phyloP scores from a whole-genome alignment of 257 asterid genomes.

The Prunella vulgaris region DNA sequence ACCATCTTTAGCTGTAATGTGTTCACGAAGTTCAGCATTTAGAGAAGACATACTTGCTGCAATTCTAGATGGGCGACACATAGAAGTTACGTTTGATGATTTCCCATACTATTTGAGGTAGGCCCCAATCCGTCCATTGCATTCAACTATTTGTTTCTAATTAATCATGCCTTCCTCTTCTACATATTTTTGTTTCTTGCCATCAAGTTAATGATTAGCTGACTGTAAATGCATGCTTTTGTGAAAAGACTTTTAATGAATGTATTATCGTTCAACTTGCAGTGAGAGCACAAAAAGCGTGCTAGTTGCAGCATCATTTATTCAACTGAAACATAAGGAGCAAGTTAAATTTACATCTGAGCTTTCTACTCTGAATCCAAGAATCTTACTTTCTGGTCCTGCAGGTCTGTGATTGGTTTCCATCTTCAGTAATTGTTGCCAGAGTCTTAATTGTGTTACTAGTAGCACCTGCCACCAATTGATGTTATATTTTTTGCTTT shows the following conservation, averaged over 20 bases:
- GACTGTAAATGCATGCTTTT: conserved; percentile 5
- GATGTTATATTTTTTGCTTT: conserved; percentile 21
- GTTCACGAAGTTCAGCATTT: conserved; percentile 47
- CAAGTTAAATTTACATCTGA: conserved; percentile 63
- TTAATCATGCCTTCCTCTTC: conserved; percentile 1
- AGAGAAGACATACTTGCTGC: conserved; percentile 57
- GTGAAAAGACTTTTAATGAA: conserved; percentile 6
- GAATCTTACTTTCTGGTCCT: conserved; percentile 88
- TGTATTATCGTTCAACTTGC: conserved; percentile 32
- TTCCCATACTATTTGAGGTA: conserved; percentile 91
- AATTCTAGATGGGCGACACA: conserved; percentile 50
- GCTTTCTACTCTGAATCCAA: conserved; percentile 80
- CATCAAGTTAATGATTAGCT: conserved; percentile 7
- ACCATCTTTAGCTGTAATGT: conserved; percentile 50
- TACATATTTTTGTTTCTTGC: neutral
- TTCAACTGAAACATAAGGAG: conserved; percentile 73
- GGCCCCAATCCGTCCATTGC: conserved; percentile 4
- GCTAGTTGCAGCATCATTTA: conserved; percentile 77
- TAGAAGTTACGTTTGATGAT: conserved; percentile 74
- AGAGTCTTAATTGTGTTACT: conserved; percentile 14
- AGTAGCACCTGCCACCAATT: conserved; percentile 7
- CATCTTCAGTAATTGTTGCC: neutral
- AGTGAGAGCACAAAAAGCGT: conserved; percentile 83
- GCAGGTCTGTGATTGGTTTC: conserved; percentile 53
- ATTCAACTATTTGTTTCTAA: neutral